Base-by-base conservation (phyloP, 208 protist species). In the Lotmaria passim region DNA sequence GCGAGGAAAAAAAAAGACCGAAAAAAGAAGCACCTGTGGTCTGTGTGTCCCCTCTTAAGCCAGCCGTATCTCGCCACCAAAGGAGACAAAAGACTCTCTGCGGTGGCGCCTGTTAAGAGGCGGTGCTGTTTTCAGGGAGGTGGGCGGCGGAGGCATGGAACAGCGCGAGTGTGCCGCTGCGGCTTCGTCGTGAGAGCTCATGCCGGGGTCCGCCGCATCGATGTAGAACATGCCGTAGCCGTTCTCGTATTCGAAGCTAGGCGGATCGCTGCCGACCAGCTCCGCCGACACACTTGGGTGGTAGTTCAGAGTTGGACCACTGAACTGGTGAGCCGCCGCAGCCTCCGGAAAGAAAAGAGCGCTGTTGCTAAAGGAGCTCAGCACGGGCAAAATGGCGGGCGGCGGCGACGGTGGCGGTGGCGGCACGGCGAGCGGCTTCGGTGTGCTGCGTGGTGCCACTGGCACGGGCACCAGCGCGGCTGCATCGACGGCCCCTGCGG, bases 221-320 rank as follows among this genome's bases (percentile, higher is more conserved):
- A 60, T 28, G n/a, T 47, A 60, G 36, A 60, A 60, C 55, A 60
- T 60, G 55, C 36, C 38, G 23, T 60, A 60, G 11, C 55, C 55
- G 36, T 60, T 28, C 0, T 47, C 36, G 55, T 60, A 60, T 23
- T 44, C 55, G 21, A 60, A 47, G 55, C 36, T 60, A 3, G 33
- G 36, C 36, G 44, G 34, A 15, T 47, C 36, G 21, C 7, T 47
- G 21, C 12, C 55, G 8, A 4, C 17, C 23, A 33, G 4, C 3
- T 60, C 36, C 15, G 19, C 36, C n/a, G 55, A 47, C 10, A 33
- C 38, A 17, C 23, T 47, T 23, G 23, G 55, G 10, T 47, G 36
- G 36, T 28, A 24, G 23, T 36, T 11, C 7, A 47, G 12, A 3
- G 7, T 17, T 3, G 38, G 6, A 0, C 17, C n/a, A 17, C 33